A percentile compares a stretch with the other conserved stretches of the same genome.
phyloP scores from a whole-genome alignment of 2,329 filamentous ascomycete genomes.

The Fusarium mangiferae region DNA sequence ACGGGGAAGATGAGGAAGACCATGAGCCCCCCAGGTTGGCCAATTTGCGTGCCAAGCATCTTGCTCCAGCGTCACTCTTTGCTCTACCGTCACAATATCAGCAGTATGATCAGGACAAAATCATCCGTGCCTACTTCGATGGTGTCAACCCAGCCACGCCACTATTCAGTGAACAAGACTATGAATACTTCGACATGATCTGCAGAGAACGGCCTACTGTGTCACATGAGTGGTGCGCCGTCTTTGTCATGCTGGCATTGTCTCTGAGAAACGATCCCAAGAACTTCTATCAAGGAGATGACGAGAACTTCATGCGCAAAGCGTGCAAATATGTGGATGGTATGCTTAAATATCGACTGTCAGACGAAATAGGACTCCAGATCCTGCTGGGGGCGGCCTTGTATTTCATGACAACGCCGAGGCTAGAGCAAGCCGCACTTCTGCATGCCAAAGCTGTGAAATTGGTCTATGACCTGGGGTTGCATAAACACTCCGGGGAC shows the following conservation, averaged over 20 bases:
- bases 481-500: no score
- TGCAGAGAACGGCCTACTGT: neutral
- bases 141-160: neutral
- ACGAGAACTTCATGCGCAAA: neutral
- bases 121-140: neutral
- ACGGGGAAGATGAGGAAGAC: neutral
- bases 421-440: neutral
- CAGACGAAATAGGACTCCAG: neutral
- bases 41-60: neutral
- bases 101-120: fast-evolving
- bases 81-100: neutral
- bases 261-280: neutral
- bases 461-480: neutral
- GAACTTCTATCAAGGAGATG: neutral
- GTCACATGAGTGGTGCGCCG: neutral
- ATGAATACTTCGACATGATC: neutral
- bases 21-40: neutral
- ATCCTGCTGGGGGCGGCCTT: conserved; percentile 1
- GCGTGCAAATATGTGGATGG: neutral
- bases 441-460: conserved; percentile 19
- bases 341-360: neutral
- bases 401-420: neutral
- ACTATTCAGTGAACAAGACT: neutral
- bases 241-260: conserved; percentile 20
- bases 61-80: neutral